Conservation (phyloP, 768 basidiomycete species). For the Polyporus arcularius region DNA sequence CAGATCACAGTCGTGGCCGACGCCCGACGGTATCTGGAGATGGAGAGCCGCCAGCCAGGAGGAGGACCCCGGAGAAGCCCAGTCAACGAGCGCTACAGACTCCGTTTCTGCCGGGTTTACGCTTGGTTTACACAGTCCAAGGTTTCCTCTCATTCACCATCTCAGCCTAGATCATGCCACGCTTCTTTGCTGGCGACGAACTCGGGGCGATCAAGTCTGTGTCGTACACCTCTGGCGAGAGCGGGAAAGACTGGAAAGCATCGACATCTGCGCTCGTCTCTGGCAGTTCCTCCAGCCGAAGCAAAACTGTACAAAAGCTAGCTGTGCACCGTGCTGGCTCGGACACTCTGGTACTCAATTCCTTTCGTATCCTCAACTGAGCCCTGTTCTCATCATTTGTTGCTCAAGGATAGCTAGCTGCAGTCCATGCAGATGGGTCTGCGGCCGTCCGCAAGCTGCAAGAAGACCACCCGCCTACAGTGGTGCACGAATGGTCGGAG, state of each 20-base stretch:
- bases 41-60: neutral
- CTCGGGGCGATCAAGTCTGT: constrained; percentile 74
- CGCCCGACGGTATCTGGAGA: neutral
- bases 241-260: constrained; percentile 36
- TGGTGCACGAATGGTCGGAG: constrained; percentile 62
- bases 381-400: constrained; percentile 3
- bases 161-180: constrained; percentile 46
- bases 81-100: constrained; percentile 2
- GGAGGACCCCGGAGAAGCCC: neutral
- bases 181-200: constrained; percentile 77
- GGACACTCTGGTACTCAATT: constrained; percentile 22
- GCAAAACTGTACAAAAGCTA: constrained; percentile 41
- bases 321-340: constrained; percentile 25
- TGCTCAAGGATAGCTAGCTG: constrained; percentile 61
- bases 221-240: constrained; percentile 37
- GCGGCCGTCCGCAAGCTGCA: constrained; percentile 44
- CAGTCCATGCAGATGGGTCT: constrained; percentile 64
- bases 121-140: neutral
- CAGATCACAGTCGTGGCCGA: neutral
- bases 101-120: neutral
- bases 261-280: constrained; percentile 29
- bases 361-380: constrained; percentile 1
- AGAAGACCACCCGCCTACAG: constrained; percentile 40
- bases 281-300: constrained; percentile 31
- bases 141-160: neutral